phyloP scores from a whole-genome alignment of 495 filamentous ascomycete species.

The Trichoderma erinaceum region DNA sequence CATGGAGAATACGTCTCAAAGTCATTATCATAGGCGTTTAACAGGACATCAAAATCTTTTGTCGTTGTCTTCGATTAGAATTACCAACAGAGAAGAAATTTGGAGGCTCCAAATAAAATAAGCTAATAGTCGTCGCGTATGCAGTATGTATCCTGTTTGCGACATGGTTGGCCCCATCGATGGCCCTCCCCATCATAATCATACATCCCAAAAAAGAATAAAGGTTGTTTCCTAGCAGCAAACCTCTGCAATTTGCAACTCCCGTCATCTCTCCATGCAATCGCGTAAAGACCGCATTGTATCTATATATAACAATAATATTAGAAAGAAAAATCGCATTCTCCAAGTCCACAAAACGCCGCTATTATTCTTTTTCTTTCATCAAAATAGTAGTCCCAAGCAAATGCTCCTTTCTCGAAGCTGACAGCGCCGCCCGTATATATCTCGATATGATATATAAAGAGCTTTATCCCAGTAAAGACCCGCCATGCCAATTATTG shows the following conservation, averaged over 20 bases:
- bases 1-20: too few species aligned
- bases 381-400: not conserved
- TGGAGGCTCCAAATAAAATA: not conserved
- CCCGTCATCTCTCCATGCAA: not conserved
- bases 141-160: slow-evolving; percentile 2
- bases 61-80: not conserved
- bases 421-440: slow-evolving; percentile 9
- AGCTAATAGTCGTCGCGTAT: not conserved
- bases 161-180: not conserved
- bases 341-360: slow-evolving; percentile 5
- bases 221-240: not conserved
- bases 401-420: not conserved
- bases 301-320: not conserved
- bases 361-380: not conserved
- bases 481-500: slow-evolving; percentile 6
- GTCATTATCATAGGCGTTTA: too few species aligned
- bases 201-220: not conserved
- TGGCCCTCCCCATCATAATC: not conserved
- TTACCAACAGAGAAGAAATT: not conserved
- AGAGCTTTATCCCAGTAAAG: slow-evolving; percentile 11
- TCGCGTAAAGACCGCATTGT: not conserved
- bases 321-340: not conserved
- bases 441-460: slow-evolving; percentile 10
- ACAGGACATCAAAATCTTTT: not conserved
- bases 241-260: not conserved